Conservation (phyloP, 179 eudicot genomes). For the Corrigiola litoralis region DNA sequence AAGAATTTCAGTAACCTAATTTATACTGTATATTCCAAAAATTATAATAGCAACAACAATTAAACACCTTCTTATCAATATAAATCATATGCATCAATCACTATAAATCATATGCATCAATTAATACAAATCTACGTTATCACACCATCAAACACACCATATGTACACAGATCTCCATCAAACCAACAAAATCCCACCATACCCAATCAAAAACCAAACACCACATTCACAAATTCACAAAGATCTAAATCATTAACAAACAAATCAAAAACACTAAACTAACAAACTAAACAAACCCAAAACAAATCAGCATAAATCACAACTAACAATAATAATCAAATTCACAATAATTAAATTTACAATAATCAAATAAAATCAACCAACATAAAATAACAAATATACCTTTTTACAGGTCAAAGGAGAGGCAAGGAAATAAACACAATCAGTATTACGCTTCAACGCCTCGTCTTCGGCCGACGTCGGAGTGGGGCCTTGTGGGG, state of each 20-base stretch:
- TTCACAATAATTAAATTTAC: neutral
- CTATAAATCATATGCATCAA: too few relatives aligned
- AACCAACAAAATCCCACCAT: neutral
- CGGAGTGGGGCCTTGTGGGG: constrained; percentile 4
- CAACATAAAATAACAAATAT: constrained; percentile 6
- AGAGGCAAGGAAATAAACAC: constrained; percentile 89
- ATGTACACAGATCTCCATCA: constrained; percentile 4
- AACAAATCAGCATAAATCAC: neutral
- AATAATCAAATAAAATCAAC: neutral
- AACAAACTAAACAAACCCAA: neutral
- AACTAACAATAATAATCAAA: neutral
- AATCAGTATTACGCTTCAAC: constrained; percentile 73
- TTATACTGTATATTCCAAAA: too few relatives aligned
- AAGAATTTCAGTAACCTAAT: too few relatives aligned
- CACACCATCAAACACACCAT: neutral
- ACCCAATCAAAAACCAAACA: neutral
- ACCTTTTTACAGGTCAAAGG: constrained; percentile 95
- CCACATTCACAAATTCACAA: neutral
- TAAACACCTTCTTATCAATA: neutral
- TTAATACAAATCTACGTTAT: neutral
- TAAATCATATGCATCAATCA: too few relatives aligned
- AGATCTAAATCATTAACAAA: constrained; percentile 21
- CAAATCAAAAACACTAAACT: neutral
- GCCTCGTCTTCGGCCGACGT: constrained; percentile 52
- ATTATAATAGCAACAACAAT: neutral